Percentiles rank a stretch among this genome's conserved stretches.
phyloP scores from a whole-genome alignment of 768 basidiomycete species.

The Termitomyces sp. region DNA sequence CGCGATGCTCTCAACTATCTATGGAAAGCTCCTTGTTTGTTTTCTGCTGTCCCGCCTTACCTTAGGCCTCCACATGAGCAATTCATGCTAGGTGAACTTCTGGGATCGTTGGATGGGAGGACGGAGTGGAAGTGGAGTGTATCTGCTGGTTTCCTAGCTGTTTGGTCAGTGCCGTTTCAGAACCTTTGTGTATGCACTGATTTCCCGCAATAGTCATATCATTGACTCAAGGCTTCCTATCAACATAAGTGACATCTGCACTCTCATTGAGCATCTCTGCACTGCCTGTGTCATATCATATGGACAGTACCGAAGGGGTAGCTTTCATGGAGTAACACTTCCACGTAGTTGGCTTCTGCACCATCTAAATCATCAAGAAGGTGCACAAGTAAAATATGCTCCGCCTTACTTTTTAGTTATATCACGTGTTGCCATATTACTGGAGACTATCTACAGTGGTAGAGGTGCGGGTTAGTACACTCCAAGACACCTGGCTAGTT shows the following conservation, averaged over 20 bases:
- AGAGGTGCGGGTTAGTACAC: slow-evolving; percentile 18
- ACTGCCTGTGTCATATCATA: slow-evolving; percentile 34
- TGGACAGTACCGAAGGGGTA: slow-evolving; percentile 12
- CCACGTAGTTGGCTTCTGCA: slow-evolving; percentile 50
- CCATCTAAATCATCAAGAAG: slow-evolving; percentile 14
- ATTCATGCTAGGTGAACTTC: slow-evolving; percentile 20
- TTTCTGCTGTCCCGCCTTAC: slow-evolving; percentile 3
- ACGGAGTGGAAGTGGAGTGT: slow-evolving; percentile 19
- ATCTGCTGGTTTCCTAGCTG: slow-evolving; percentile 32
- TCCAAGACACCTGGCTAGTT: background rate
- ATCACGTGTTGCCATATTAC: slow-evolving; percentile 16
- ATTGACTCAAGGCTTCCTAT: slow-evolving; percentile 32
- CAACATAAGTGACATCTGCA: slow-evolving; percentile 46
- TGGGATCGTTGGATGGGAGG: slow-evolving; percentile 24
- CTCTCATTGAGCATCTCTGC: slow-evolving; percentile 46
- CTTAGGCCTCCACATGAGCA: slow-evolving; percentile 5
- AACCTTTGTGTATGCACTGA: background rate
- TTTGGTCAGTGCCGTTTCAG: slow-evolving; percentile 29
- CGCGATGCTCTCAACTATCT: slow-evolving; percentile 30
- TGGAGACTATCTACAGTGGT: slow-evolving; percentile 26
- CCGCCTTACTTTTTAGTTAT: slow-evolving; percentile 11
- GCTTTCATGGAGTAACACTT: slow-evolving; percentile 44
- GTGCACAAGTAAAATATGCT: slow-evolving; percentile 1
- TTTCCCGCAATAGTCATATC: slow-evolving; percentile 35
- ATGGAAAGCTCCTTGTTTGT: slow-evolving; percentile 11